Evolutionary conservation across 805 yeast species (phyloP).

Genomic region (Starmera amethionina): DNA sequence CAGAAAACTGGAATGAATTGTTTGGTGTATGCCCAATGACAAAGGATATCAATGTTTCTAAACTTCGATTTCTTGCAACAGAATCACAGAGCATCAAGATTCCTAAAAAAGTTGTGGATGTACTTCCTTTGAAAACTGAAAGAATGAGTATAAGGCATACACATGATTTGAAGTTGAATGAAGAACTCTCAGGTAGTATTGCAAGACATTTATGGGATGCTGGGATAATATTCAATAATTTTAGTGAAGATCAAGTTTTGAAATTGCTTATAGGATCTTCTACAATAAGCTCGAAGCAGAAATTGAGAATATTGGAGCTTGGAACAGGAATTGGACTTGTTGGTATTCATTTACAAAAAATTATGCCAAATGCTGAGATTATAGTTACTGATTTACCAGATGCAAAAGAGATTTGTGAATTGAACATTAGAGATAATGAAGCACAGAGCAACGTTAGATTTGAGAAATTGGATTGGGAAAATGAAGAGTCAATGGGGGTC

Average conservation of each 20-base stretch:
- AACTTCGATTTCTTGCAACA: constrained; percentile 7
- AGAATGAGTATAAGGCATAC: constrained; percentile 10
- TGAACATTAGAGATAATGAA: constrained; percentile 20
- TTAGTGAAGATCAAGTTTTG: constrained; percentile 1
- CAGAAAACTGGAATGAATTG: constrained; percentile 1
- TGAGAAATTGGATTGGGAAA: constrained; percentile 28
- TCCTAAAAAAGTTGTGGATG: constrained; percentile 3
- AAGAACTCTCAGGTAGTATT: constrained; percentile 29
- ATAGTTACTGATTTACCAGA: constrained; percentile 28
- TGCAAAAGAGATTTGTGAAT: constrained; percentile 25
- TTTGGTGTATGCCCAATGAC: constrained; percentile 4
- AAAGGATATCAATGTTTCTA: neutral
- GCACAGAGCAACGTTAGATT: constrained; percentile 12
- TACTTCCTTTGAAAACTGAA: constrained; percentile 11
- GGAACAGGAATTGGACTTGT: constrained; percentile 36
- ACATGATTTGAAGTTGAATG: constrained; percentile 12
- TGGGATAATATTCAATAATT: constrained; percentile 17
- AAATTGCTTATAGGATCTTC: neutral
- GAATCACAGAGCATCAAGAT: constrained; percentile 10
- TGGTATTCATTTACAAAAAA: constrained; percentile 20
- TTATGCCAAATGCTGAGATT: constrained; percentile 10
- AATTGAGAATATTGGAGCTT: constrained; percentile 23
- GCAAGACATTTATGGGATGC: constrained; percentile 37
- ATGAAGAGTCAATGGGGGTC: constrained; percentile 8
- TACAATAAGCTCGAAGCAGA: neutral